Evolutionary conservation across 2,329 filamentous ascomycete genomes (phyloP).

Genomic region (Colletotrichum liaoningense): DNA sequence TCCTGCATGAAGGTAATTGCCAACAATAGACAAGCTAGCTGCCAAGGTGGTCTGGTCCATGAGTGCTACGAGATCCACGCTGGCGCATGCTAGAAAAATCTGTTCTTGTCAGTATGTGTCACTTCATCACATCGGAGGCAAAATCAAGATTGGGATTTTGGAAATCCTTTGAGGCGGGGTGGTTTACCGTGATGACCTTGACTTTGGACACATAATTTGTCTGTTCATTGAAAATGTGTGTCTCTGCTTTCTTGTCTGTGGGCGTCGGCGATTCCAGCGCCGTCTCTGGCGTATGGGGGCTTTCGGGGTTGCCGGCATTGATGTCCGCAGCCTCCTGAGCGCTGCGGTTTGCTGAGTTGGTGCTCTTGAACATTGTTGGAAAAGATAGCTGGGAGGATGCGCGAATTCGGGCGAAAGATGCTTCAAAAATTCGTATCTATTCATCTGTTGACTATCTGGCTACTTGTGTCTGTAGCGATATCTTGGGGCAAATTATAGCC

Average conservation of each 20-base stretch:
- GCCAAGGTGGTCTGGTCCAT: conserved; percentile 70
- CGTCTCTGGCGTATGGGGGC: too few relatives aligned
- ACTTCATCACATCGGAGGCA: too few relatives aligned
- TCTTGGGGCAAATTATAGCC: too few relatives aligned
- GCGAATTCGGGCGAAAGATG: too few relatives aligned
- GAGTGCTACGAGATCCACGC: conserved; percentile 64
- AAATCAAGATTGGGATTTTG: background rate
- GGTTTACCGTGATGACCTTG: conserved; percentile 60
- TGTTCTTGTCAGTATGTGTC: conserved; percentile 38
- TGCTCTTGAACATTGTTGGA: too few relatives aligned
- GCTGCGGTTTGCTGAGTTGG: too few relatives aligned
- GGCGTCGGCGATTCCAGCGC: conserved; percentile 22
- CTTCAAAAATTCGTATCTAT: too few relatives aligned
- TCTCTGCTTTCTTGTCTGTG: conserved; percentile 36
- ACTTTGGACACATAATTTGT: conserved; percentile 65
- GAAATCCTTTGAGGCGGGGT: background rate
- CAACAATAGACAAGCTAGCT: conserved; percentile 64
- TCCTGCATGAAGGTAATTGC: conserved; percentile 60
- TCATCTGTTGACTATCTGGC: too few relatives aligned
- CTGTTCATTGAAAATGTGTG: conserved; percentile 62
- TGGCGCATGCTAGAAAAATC: conserved; percentile 69
- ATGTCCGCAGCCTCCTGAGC: too few relatives aligned
- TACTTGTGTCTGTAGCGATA: too few relatives aligned
- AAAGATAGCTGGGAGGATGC: too few relatives aligned
- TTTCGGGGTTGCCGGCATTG: too few relatives aligned